Evolutionary conservation across 1,284 basidiomycete genomes (phyloP).

Genomic region (Cystobasidium slooffiae): DNA sequence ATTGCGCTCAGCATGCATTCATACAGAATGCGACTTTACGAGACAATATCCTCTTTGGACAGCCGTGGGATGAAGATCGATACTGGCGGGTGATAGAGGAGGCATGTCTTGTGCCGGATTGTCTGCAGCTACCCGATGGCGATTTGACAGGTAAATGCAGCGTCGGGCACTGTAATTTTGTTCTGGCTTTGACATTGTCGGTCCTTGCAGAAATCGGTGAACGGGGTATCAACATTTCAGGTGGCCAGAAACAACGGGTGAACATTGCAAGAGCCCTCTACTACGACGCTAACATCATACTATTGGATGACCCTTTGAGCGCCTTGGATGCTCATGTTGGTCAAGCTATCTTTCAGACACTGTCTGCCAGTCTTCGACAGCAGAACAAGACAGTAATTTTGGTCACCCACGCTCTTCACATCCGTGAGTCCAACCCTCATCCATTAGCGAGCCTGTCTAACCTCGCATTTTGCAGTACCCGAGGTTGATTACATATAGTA

Average conservation of each 20-base stretch:
- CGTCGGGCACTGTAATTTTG: neutral
- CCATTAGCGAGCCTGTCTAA: neutral
- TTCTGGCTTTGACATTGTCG: neutral
- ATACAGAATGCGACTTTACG: slow-evolving; percentile 80
- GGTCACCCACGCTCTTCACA: slow-evolving; percentile 80
- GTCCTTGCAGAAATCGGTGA: slow-evolving; percentile 65
- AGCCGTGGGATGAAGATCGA: slow-evolving; percentile 73
- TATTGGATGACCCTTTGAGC: slow-evolving; percentile 74
- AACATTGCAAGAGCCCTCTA: slow-evolving; percentile 84
- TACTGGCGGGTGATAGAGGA: slow-evolving; percentile 77
- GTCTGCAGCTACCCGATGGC: slow-evolving; percentile 77
- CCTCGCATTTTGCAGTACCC: slow-evolving; percentile 58
- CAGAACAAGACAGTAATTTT: slow-evolving; percentile 73
- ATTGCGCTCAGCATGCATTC: slow-evolving; percentile 70
- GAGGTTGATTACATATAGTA: slow-evolving; percentile 69
- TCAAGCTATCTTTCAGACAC: slow-evolving; percentile 80
- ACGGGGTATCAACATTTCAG: slow-evolving; percentile 67
- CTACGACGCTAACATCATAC: slow-evolving; percentile 79
- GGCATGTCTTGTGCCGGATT: slow-evolving; percentile 75
- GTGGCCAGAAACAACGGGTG: slow-evolving; percentile 76
- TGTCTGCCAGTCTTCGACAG: slow-evolving; percentile 67
- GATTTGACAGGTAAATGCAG: slow-evolving; percentile 68
- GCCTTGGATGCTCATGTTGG: slow-evolving; percentile 86
- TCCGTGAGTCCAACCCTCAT: slow-evolving; percentile 57
- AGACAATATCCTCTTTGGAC: slow-evolving; percentile 84